Base-by-base conservation (phyloP, 2,329 filamentous ascomycete species). In the Cladosporium sp. region DNA sequence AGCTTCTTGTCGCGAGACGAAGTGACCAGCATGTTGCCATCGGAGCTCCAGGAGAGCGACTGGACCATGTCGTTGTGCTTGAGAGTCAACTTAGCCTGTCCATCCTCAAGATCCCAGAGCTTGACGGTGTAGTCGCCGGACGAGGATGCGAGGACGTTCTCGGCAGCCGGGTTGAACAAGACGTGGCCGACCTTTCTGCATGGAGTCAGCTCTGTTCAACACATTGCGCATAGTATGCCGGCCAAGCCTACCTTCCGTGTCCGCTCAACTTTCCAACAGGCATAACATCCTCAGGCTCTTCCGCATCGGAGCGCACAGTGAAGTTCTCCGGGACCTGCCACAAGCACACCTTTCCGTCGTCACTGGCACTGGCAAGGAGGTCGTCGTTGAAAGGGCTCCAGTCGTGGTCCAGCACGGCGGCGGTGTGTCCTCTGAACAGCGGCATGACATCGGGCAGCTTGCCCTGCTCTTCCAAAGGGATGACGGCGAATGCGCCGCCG, bases 1-100 rank as follows among this genome's bases (percentile, higher is more conserved):
- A 99, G 83, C 80, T 96, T 97, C 87, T 99, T 99, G 84, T 99
- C 94, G 70, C 94, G 86, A 62, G 92, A 96, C 8, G 94, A 97
- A 7, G 94, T 97, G 51, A 89, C 92, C 61, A 99, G 78, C 73
- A 94, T 82, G 59, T 86, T 86, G 61, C 94, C 94, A 67, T 89
- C 88, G 64, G 92, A 91, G 75, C 90, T 97, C 93, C 93, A 99
- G 30, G 93, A 95, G 69, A 97, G 81, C 63, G 91, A 96, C 76
- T 97, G 94, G 39, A 97, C 89, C 65, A 97, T 92, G 69, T 99
- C 94, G 64, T 84, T 85, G 74, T 97, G 89, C 76, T 89, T 92
- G 62, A 99, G 83, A 2, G 85, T 86, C 55, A 93, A 80, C 67
- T 87, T 86, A 1, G 89, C 72, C 66, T 89, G 85, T 59, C 90